Evolutionary conservation across 306 rosid species (phyloP), one percentile per base, ranked within the genome.

Genomic region (Cucurbita pepo): DNA sequence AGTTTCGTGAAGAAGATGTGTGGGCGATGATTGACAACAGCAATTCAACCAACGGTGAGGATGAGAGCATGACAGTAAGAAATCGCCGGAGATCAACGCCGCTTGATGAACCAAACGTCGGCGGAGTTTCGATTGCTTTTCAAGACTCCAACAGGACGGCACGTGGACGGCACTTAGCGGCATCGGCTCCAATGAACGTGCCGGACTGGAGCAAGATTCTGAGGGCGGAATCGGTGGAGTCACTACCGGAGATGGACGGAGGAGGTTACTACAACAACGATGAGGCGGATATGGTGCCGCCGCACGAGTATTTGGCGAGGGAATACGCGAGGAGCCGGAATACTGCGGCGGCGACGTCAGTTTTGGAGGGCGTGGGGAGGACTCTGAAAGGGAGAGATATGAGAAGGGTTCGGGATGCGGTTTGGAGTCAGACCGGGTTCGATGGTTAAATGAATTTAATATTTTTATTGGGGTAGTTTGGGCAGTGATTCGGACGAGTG

Each of bases 181-280:
- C 86, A 8, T 94, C 98, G 30, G 85, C 86, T 21, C 98, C 98
- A 0, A 78, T 94, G 83, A 90, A 87, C 83, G 96, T 90, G 74
- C 97, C 97, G 69, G 98, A 94, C 77, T 90, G 98, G 98, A 89
- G 98, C 83, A 90, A 90, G 95, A 94, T 94, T 69, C 95, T 90
- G 78, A 89, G 90, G 37, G 85, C 81, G 0, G 92, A 82, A 56
- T 89, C 92, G 60, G 87, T 82, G 6, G 97, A 87, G 65, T 90
- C 96, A 58, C 71, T 94, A 18, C 87, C 77, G 70, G 88, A 75
- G 67, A 56, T 67, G 41, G 84, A 82, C 62, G 87, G 79, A 45
- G 86, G 61, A 0, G 34, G 73, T 2, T 86, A 81, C 6, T 58
- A 59, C 65, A 36, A 59, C 43, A 86, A 79, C 5, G 77, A 79